These are phyloP conservation scores for Coemansia asiatica DNA, from an alignment of 192 early-diverging fungal genomes.

Conservation along the genomic window DNA sequence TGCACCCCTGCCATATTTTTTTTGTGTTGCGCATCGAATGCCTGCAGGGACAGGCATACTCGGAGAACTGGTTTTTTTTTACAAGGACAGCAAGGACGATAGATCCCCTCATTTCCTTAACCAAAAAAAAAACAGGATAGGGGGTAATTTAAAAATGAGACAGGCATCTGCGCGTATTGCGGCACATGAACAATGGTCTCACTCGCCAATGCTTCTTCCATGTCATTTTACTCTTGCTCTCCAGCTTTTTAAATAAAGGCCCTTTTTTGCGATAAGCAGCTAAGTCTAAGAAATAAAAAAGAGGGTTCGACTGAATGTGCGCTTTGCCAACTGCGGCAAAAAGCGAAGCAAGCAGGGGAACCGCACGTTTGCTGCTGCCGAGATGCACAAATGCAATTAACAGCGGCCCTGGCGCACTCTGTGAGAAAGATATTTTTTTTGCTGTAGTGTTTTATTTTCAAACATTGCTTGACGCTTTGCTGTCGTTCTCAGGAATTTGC, in stretches of 20 bases:
- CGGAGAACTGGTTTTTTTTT: too few relatives aligned
- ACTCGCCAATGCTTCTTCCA: not conserved
- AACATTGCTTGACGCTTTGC: too few relatives aligned
- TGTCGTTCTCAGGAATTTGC: too few relatives aligned
- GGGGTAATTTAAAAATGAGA: not conserved
- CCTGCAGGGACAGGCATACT: too few relatives aligned
- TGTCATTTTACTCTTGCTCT: not conserved
- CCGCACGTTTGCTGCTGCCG: not conserved
- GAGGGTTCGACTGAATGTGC: not conserved
- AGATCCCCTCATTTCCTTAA: not conserved
- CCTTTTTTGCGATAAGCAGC: too few relatives aligned
- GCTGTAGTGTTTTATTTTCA: too few relatives aligned
- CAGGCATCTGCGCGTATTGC: not conserved
- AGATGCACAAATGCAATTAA: not conserved
- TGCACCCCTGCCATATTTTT: too few relatives aligned
- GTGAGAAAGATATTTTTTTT: too few relatives aligned
- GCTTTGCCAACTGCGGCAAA: not conserved
- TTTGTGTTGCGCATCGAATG: too few relatives aligned
- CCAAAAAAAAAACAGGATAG: not conserved
- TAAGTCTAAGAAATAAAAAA: not conserved
- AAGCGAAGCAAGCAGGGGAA: not conserved
- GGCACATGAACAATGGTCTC: slow-evolving; percentile 16
- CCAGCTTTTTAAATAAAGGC: not conserved
- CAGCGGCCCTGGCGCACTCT: not conserved
- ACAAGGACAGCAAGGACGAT: not conserved